Percentiles rank a stretch among this genome's conserved stretches.
Evolutionary conservation across 768 basidiomycete genomes (phyloP).

Genomic region (Phaffia tasmanica): DNA sequence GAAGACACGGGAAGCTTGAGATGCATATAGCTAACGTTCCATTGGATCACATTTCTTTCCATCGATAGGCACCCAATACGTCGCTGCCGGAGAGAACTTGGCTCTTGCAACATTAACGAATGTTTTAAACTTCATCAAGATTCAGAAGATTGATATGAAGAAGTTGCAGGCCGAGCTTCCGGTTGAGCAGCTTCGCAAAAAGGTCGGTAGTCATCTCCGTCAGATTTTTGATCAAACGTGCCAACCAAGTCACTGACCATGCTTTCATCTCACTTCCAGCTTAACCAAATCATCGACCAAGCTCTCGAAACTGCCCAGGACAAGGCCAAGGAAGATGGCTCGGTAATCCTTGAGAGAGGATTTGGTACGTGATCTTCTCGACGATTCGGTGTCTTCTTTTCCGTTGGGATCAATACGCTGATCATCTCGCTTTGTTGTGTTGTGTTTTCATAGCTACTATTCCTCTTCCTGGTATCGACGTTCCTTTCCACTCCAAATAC

Average conservation of each 20-base stretch:
- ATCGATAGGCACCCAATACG: slow-evolving; percentile 56
- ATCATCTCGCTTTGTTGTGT: background rate
- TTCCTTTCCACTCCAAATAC: slow-evolving; percentile 98
- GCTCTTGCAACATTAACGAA: slow-evolving; percentile 89
- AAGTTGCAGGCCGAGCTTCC: slow-evolving; percentile 24
- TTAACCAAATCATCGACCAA: slow-evolving; percentile 23
- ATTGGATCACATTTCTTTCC: background rate
- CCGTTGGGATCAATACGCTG: background rate
- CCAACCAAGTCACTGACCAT: background rate
- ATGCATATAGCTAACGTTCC: background rate
- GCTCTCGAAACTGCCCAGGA: slow-evolving; percentile 39
- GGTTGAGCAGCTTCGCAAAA: slow-evolving; percentile 14
- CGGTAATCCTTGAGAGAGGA: slow-evolving; percentile 89
- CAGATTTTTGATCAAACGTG: background rate
- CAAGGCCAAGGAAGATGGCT: slow-evolving; percentile 60
- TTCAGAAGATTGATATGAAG: slow-evolving; percentile 82
- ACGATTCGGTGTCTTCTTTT: background rate
- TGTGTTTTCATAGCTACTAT: slow-evolving; percentile 27
- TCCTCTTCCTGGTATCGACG: slow-evolving; percentile 74
- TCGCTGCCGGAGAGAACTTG: slow-evolving; percentile 91
- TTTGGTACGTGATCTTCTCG: slow-evolving; percentile 65
- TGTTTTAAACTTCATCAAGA: slow-evolving; percentile 89
- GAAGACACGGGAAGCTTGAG: slow-evolving; percentile 13
- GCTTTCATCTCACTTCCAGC: background rate
- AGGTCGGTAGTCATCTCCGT: slow-evolving; percentile 6